Conservation (phyloP, 2,329 filamentous ascomycete species). For the Bimuria novae-zelandiae region DNA sequence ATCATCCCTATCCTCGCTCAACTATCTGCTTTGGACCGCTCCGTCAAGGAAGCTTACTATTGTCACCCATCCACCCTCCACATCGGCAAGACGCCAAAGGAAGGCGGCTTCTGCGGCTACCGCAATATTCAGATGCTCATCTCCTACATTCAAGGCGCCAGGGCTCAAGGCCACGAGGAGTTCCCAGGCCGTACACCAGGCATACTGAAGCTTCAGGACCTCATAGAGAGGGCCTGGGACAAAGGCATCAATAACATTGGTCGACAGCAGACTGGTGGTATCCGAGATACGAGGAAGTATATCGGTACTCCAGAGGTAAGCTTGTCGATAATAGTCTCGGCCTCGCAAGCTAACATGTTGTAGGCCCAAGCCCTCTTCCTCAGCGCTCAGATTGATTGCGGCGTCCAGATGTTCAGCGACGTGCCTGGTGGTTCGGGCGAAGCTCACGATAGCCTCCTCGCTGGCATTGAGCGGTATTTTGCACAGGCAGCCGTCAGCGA, state of each 20-base stretch:
- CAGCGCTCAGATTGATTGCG: conserved; percentile 64
- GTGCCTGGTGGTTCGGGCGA: conserved; percentile 54
- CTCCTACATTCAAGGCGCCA: conserved; percentile 72
- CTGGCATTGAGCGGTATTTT: conserved; percentile 77
- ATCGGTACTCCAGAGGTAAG: conserved; percentile 88
- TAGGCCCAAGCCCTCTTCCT: conserved; percentile 80
- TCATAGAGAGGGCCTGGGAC: conserved; percentile 89
- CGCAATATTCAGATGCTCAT: conserved; percentile 91
- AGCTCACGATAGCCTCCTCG: conserved; percentile 61
- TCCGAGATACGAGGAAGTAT: conserved; percentile 88
- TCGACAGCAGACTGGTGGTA: conserved; percentile 81
- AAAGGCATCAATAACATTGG: conserved; percentile 76
- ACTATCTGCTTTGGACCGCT: conserved; percentile 61
- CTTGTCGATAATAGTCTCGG: not conserved
- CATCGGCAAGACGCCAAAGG: conserved; percentile 76
- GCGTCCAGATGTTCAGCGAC: conserved; percentile 58
- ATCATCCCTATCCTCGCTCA: conserved; percentile 53
- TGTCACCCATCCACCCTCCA: conserved; percentile 78
- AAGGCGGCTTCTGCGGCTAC: conserved; percentile 94
- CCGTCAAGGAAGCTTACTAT: conserved; percentile 73
- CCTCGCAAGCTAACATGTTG: conserved; percentile 15
- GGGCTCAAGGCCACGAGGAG: conserved; percentile 60
- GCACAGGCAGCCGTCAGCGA: conserved; percentile 56
- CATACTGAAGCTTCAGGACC: conserved; percentile 81
- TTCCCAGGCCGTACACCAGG: conserved; percentile 69